phyloP scores from a whole-genome alignment of 2,329 filamentous ascomycete genomes.

The Endothia cerciana region DNA sequence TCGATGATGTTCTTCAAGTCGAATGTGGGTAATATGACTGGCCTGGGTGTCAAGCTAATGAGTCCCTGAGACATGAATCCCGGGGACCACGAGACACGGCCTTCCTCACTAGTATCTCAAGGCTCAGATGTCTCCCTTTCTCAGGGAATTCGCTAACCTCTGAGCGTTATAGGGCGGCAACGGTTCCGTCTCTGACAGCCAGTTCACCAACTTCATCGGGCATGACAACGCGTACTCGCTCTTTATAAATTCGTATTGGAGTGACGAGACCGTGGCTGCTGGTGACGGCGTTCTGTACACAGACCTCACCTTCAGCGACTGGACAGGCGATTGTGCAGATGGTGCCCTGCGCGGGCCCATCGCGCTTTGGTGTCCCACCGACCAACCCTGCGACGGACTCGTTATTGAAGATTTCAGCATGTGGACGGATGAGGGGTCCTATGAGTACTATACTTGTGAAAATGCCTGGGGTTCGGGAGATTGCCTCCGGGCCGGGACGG shows the following conservation, averaged over 20 bases:
- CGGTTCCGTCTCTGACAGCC: slow-evolving; percentile 45
- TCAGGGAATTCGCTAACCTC: not conserved
- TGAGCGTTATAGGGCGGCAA: slow-evolving; percentile 45
- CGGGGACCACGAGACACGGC: not conserved
- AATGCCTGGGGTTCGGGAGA: slow-evolving; percentile 8
- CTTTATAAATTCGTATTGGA: slow-evolving; percentile 5
- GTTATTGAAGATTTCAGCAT: not conserved
- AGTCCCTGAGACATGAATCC: not conserved
- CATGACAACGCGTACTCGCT: slow-evolving; percentile 9
- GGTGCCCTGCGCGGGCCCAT: not conserved
- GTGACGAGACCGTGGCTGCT: not conserved
- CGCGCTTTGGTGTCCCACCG: slow-evolving; percentile 1
- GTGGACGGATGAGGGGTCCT: slow-evolving; percentile 5
- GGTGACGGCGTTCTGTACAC: slow-evolving; percentile 6
- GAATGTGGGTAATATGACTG: slow-evolving; percentile 37
- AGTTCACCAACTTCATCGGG: slow-evolving; percentile 11
- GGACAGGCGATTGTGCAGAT: slow-evolving; percentile 8
- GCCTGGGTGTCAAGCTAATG: not conserved
- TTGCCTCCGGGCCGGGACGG: slow-evolving; percentile 5
- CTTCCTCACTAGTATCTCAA: not conserved
- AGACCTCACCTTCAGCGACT: slow-evolving; percentile 9
- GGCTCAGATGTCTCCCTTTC: not conserved
- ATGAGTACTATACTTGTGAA: slow-evolving; percentile 7
- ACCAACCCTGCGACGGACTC: slow-evolving; percentile 1
- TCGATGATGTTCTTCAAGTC: slow-evolving; percentile 66